A percentile compares a stretch with the other conserved stretches of the same genome.
These are phyloP conservation scores for Phialocephala subalpina DNA, from an alignment of 2,329 filamentous ascomycete species.

Conservation along the genomic window DNA sequence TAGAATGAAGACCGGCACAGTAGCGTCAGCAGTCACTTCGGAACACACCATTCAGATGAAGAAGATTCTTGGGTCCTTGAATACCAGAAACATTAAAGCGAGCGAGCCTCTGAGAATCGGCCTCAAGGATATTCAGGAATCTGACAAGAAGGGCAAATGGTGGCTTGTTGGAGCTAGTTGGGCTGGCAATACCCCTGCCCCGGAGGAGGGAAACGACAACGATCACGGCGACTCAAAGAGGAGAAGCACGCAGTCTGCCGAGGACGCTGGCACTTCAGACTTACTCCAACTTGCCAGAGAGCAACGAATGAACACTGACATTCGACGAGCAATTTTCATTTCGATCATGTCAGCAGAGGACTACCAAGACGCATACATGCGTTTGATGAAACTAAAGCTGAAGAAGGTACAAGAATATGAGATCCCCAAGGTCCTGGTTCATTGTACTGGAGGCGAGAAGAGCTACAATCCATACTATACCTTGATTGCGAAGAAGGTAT, in stretches of 20 bases:
- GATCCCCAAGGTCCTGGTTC: slow-evolving; percentile 85
- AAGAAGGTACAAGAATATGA: slow-evolving; percentile 88
- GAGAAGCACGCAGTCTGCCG: slow-evolving; percentile 40
- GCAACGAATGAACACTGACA: slow-evolving; percentile 47
- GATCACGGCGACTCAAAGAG: slow-evolving; percentile 1
- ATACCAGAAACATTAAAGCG: slow-evolving; percentile 71
- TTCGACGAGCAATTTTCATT: slow-evolving; percentile 79
- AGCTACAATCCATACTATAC: slow-evolving; percentile 95
- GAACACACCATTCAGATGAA: slow-evolving; percentile 91
- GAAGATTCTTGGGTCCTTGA: slow-evolving; percentile 84
- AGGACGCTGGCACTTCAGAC: slow-evolving; percentile 41
- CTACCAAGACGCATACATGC: slow-evolving; percentile 82
- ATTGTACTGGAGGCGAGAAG: slow-evolving; percentile 84
- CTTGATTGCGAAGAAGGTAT: slow-evolving; percentile 81
- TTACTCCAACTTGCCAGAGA: slow-evolving; percentile 45
- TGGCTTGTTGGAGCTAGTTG: slow-evolving; percentile 99
- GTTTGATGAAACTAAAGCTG: slow-evolving; percentile 81
- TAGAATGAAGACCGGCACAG: slow-evolving; percentile 78
- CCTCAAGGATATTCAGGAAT: slow-evolving; percentile 81
- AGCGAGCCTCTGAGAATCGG: slow-evolving; percentile 84
- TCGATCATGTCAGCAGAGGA: slow-evolving; percentile 87
- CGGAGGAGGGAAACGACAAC: slow-evolving; percentile 39
- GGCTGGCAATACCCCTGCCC: slow-evolving; percentile 52
- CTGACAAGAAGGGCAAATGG: slow-evolving; percentile 93
- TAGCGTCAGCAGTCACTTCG: slow-evolving; percentile 74